Conservation (phyloP, 208 protist genomes). For the Histomonas meleagridis region DNA sequence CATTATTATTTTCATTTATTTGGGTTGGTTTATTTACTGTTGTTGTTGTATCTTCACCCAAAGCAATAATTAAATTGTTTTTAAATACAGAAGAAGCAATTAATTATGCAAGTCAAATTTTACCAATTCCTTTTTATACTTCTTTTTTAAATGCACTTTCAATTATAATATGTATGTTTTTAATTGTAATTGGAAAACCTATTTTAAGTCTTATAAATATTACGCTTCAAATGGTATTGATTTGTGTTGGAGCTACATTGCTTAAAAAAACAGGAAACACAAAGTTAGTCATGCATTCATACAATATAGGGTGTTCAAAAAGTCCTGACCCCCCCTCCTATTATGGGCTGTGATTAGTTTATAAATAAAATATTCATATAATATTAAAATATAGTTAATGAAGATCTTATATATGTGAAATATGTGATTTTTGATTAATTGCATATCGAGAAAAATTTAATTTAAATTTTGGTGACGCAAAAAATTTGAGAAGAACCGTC, state of each 20-base stretch:
- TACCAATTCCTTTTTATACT: neutral
- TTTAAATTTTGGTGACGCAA: too few relatives aligned
- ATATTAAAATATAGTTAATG: too few relatives aligned
- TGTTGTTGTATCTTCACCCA: neutral
- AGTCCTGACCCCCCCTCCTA: too few relatives aligned
- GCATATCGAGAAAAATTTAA: too few relatives aligned
- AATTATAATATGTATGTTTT: neutral
- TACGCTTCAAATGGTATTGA: neutral
- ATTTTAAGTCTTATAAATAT: neutral
- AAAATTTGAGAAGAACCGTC: too few relatives aligned
- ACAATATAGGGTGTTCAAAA: too few relatives aligned
- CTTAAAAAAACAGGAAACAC: too few relatives aligned
- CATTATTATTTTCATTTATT: neutral
- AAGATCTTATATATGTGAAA: too few relatives aligned
- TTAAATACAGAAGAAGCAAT: neutral
- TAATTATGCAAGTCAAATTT: neutral
- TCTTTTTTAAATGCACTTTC: neutral
- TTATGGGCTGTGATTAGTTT: too few relatives aligned
- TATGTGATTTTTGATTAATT: too few relatives aligned
- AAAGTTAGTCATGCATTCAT: too few relatives aligned
- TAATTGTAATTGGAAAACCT: neutral
- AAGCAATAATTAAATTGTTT: neutral
- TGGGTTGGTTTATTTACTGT: neutral
- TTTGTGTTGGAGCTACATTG: neutral
- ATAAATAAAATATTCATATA: too few relatives aligned